phyloP scores from a whole-genome alignment of 495 filamentous ascomycete genomes.

The Penicillium ochrochloron region DNA sequence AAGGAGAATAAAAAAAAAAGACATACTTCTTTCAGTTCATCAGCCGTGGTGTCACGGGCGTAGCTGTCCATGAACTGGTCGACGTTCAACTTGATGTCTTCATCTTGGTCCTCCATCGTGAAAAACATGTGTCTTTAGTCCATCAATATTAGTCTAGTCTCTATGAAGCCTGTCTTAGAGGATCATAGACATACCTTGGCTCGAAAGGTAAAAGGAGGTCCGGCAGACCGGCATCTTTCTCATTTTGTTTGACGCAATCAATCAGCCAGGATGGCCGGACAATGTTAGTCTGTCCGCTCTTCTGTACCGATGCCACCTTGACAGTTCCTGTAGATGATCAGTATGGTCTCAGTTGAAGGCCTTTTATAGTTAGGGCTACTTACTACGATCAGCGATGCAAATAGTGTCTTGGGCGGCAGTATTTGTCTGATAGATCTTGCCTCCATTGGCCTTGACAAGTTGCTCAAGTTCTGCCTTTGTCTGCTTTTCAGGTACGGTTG shows the following conservation, averaged over 20 bases:
- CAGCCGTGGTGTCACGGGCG: slow-evolving; percentile 65
- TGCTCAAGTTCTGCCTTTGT: slow-evolving; percentile 82
- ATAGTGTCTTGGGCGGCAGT: slow-evolving; percentile 63
- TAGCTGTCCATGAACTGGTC: slow-evolving; percentile 88
- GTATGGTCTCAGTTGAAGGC: not conserved
- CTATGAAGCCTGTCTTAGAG: slow-evolving; percentile 21
- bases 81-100: slow-evolving; percentile 55
- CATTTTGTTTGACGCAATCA: slow-evolving; percentile 73
- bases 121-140: slow-evolving; percentile 60
- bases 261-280: slow-evolving; percentile 83
- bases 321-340: slow-evolving; percentile 61
- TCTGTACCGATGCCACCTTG: slow-evolving; percentile 82
- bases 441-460: slow-evolving; percentile 85
- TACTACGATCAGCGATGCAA: slow-evolving; percentile 79
- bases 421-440: slow-evolving; percentile 77
- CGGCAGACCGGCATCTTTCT: slow-evolving; percentile 61
- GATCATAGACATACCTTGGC: slow-evolving; percentile 54
- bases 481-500: slow-evolving; percentile 62
- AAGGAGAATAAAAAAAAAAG: too few species aligned
- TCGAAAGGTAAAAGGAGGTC: slow-evolving; percentile 71
- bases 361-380: not conserved
- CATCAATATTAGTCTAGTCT: not conserved
- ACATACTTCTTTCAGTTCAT: slow-evolving; percentile 65
- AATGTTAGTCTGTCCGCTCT: slow-evolving; percentile 68
- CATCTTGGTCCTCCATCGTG: slow-evolving; percentile 48